Percentiles rank a stretch among this genome's conserved stretches.
These are phyloP conservation scores for Saccharomycopsis oosterbeekiorum DNA, from an alignment of 805 yeast genomes.

Conservation along the genomic window DNA sequence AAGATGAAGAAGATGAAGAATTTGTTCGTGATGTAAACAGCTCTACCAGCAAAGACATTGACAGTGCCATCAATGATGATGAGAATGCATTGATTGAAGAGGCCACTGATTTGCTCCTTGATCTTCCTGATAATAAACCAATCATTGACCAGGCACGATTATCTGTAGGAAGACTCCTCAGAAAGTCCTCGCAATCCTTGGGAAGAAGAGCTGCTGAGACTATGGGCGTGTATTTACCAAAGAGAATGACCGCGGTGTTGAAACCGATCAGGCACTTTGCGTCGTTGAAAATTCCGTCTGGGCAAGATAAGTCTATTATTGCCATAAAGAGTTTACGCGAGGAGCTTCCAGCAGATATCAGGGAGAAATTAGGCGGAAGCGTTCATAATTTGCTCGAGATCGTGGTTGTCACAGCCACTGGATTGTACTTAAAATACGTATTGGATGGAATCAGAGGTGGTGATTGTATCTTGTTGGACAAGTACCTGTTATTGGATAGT, in stretches of 20 bases:
- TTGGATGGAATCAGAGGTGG: conserved; percentile 87
- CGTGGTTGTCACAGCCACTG: conserved; percentile 71
- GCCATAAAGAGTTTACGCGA: conserved; percentile 29
- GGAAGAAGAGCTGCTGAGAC: conserved; percentile 79
- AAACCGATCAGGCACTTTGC: conserved; percentile 93
- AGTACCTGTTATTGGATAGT: conserved; percentile 30
- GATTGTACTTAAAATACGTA: conserved; percentile 70
- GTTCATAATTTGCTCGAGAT: conserved; percentile 33
- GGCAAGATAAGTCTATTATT: conserved; percentile 37
- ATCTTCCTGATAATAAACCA: conserved; percentile 37
- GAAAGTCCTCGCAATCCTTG: conserved; percentile 68
- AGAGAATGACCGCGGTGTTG: conserved; percentile 67
- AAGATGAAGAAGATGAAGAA: conserved; percentile 26
- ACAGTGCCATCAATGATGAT: conserved; percentile 5
- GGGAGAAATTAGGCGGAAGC: conserved; percentile 18
- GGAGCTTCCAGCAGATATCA: conserved; percentile 17
- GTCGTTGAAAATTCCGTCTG: conserved; percentile 59
- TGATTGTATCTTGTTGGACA: conserved; percentile 73
- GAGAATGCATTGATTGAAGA: neutral
- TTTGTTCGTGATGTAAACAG: conserved; percentile 23
- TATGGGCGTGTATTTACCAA: conserved; percentile 81
- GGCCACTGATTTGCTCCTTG: conserved; percentile 10
- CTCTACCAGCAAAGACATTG: neutral
- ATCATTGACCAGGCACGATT: conserved; percentile 60
- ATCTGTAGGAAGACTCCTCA: conserved; percentile 63